Evolutionary conservation across 805 yeast genomes (phyloP).

Genomic region (Metschnikowia bowlesiae): DNA sequence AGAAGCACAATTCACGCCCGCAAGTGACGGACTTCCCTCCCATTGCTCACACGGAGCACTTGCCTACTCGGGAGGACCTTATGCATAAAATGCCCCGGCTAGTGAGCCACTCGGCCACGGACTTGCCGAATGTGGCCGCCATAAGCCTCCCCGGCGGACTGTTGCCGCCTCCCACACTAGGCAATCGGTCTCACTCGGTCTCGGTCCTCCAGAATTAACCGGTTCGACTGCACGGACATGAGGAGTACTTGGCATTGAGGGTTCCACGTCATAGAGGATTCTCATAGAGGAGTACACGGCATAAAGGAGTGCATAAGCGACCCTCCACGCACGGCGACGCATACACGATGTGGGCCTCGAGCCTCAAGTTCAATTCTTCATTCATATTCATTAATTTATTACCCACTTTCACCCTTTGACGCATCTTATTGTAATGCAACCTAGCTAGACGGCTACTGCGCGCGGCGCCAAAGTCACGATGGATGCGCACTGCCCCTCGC

Average conservation of each 20-base stretch:
- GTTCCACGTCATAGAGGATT: not conserved
- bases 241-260: not conserved
- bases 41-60: constrained; percentile 1
- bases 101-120: not conserved
- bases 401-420: not conserved
- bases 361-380: not conserved
- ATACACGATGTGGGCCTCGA: not conserved
- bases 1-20: constrained; percentile 1
- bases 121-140: not conserved
- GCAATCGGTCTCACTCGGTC: constrained; percentile 1
- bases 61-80: not conserved
- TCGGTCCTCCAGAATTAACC: constrained; percentile 1
- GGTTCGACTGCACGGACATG: not conserved
- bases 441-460: constrained; percentile 1
- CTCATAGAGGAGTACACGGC: not conserved
- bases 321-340: not conserved
- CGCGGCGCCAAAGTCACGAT: not conserved
- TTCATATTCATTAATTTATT: not conserved
- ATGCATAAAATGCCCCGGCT: not conserved
- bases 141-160: not conserved
- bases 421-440: not conserved
- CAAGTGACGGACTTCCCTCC: constrained; percentile 11
- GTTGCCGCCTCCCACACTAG: constrained; percentile 3
- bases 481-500: not conserved
- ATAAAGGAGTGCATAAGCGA: too few relatives aligned